Evolutionary conservation across 768 basidiomycete species (phyloP).

Genomic region (Saitozyma sp.): DNA sequence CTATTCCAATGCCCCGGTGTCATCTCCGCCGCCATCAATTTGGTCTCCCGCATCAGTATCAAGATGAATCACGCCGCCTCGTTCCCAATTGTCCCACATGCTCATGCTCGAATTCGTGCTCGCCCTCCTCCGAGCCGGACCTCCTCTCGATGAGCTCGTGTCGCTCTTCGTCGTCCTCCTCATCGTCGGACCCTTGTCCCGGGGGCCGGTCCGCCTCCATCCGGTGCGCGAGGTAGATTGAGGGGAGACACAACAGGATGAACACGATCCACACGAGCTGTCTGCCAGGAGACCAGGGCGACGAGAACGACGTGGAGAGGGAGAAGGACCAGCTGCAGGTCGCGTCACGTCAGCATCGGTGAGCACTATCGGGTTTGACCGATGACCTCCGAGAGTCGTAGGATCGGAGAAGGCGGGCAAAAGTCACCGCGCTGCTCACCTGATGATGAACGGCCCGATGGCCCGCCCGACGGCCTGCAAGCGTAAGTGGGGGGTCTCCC

Average conservation of each 20-base stretch:
- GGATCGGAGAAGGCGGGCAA: neutral
- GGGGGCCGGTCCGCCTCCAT: neutral
- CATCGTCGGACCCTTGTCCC: neutral
- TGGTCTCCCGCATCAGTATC: no score
- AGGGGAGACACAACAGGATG: conserved; percentile 19
- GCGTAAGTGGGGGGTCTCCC: neutral
- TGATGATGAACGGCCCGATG: conserved; percentile 34
- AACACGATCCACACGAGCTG: conserved; percentile 39
- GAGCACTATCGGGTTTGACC: neutral
- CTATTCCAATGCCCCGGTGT: no score
- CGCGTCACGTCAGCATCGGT: neutral
- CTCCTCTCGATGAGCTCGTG: no score
- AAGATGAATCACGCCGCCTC: no score
- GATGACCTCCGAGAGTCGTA: no score
- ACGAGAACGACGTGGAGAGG: conserved; percentile 26
- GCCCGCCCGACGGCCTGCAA: conserved; percentile 26
- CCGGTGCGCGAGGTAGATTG: conserved; percentile 21
- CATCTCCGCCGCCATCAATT: no score
- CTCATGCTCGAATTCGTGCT: no score
- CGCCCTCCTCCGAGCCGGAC: no score
- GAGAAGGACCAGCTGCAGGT: conserved; percentile 33
- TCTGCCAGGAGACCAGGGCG: conserved; percentile 20
- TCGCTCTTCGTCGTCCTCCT: neutral
- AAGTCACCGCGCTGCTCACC: conserved; percentile 6
- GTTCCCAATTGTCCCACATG: no score